Base-by-base conservation (phyloP, 2,329 filamentous ascomycete species). In the Parafenestella ontariensis region DNA sequence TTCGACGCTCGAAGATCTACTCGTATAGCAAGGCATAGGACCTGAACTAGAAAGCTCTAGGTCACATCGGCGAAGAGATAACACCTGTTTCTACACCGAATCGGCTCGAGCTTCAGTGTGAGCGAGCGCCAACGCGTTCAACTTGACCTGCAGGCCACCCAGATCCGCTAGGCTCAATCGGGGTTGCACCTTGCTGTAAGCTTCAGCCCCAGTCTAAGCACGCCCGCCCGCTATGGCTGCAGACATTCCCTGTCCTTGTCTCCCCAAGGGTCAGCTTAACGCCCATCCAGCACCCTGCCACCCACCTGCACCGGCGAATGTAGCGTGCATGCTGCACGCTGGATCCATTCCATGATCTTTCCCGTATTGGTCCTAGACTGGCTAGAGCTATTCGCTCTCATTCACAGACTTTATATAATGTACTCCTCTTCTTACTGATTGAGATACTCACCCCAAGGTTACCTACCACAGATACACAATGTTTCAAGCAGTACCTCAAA, bases 151-250 rank as follows among this genome's bases (percentile, higher is more conserved):
- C 62, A 68, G 52, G 54, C 54, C 55, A 26, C 44, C 34, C 49
- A 48, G 51, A 46, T 40, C 49, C 56, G 57, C 69, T 68, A 71
- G 54, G 45, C 68, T 50, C 26, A 29, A 68, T 62, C 52, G 50
- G 61, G 61, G 45, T 58, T 65, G 58, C 54, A 52, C 49, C 48
- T 60, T 56, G 48, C 59, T 61, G 71, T 73, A 68, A 71, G 69
- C 70, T 66, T 74, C 70, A 74, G 71, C 71, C 69, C 69, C 68
- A 67, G 61, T 58, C 57, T 61, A 61, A 66, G 43, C 53, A 68
- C 56, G 52, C 63, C 65, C 62, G 56, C 60, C 58, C 59, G 58
- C 60, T 55, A 57, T 61, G 52, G 62, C 62, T 71, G 68, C 71
- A 74, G 51, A n/a, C 49, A 53, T 49, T 54, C 69, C 66, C 60